Percentiles rank a stretch among this genome's conserved stretches.
Evolutionary conservation across 495 filamentous ascomycete genomes (phyloP).

Genomic region (Aspergillus wentii): DNA sequence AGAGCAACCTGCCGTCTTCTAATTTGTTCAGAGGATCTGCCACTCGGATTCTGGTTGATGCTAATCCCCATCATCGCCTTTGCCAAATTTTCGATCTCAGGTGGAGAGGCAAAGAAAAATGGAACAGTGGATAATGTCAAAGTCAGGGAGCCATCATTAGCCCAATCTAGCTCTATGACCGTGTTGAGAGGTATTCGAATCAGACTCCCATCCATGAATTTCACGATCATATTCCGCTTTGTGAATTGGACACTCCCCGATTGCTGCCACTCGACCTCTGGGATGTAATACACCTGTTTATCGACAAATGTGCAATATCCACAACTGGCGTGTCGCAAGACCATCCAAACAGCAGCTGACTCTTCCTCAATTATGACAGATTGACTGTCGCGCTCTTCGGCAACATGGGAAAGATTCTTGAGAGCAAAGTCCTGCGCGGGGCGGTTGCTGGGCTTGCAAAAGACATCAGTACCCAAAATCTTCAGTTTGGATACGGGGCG

Average conservation of each 20-base stretch:
- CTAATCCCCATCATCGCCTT: not conserved
- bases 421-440: conserved; percentile 31
- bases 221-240: conserved; percentile 13
- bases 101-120: conserved; percentile 5
- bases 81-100: not conserved
- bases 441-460: conserved; percentile 37
- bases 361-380: conserved; percentile 2
- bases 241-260: conserved; percentile 41
- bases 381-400: conserved; percentile 3
- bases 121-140: conserved; percentile 13
- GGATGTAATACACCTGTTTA: conserved; percentile 34
- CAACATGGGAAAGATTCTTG: conserved; percentile 21
- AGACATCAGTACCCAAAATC: conserved; percentile 29
- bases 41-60: not conserved
- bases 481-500: conserved; percentile 23
- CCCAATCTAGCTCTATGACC: conserved; percentile 11
- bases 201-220: not conserved
- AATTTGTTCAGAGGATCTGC: not conserved
- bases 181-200: conserved; percentile 16
- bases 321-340: conserved; percentile 31
- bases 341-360: conserved; percentile 15
- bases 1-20: conserved; percentile 7
- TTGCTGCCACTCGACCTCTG: conserved; percentile 32
- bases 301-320: conserved; percentile 44
- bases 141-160: conserved; percentile 2